Base-by-base conservation (phyloP, 257 asterid genomes). In the Scutellaria baicalensis region DNA sequence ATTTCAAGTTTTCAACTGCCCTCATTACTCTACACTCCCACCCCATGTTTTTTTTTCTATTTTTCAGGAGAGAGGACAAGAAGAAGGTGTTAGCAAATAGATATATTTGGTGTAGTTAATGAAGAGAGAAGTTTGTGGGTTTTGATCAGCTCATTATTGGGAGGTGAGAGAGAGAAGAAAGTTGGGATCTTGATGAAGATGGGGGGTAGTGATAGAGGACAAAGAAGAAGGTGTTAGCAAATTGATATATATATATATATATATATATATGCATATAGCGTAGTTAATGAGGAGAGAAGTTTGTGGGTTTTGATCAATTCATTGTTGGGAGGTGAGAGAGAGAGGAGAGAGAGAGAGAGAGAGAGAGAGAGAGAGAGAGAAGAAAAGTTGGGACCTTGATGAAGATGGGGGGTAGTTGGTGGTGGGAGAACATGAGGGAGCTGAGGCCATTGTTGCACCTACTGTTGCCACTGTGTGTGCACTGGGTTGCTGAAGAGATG, bases 401-500 rank as follows among this genome's bases (percentile, higher is more conserved):
- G 36, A 62, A 17, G 54, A 76, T 71, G 73, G 64, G 20, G 79
- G 77, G 77, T n/a, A n/a, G n/a, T 50, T 75, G 74, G 75, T 57
- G 58, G 78, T 68, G 77, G 79, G 83, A 64, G 38, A 77, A 74
- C 18, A 75, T 76, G 79, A 84, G 73, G 71, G 89, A 78, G 77
- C 73, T 90, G 31, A 83, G 80, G 70, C 81, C 86, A 44, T 58
- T 93, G 74, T 70, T 88, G 71, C 86, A 93, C 75, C 73, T 93
- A 23, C 54, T 93, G 77, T 56, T 90, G 39, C 91, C 98, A 43
- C 73, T 93, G 20, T 88, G 91, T 73, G 75, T 85, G 69, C 97
- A 93, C 51, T 93, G 97, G 96, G 69, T 90, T 36, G 98, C 97
- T 57, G 95, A 89, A 75, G 98, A 88, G 78, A 90, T 90, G 97